Evolutionary conservation across 495 filamentous ascomycete species (phyloP), one percentile per base, ranked within the genome.

Genomic region (Neurospora tetrasperma): DNA sequence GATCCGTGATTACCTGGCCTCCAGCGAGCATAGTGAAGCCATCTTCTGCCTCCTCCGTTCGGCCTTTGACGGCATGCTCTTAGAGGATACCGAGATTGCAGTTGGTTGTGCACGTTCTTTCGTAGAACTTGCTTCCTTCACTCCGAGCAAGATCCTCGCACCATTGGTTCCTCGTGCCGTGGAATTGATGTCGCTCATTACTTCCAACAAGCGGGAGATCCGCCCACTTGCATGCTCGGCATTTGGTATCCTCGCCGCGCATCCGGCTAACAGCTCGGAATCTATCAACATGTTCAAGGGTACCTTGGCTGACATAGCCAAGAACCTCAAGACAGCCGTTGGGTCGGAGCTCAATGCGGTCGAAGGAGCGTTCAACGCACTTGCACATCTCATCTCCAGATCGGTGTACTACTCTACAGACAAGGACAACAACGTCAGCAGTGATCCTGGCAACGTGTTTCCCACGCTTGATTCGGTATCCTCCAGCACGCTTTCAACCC

Each of bases 161-260:
- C 71, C 78, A 4, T 79, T 93, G n/a, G 80, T 86, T 2, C 71
- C 77, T 7, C 85, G 85, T 70, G 80, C 85, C 8, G 74, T 74
- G 6, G 86, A 86, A 72, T 79, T 94, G 18, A 79, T 87, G 68
- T 79, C 84, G n/a, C 80, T 89, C 4, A 83, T 94, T 69, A 85
- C 82, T 48, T 92, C 91, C 40, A 95, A 92, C 82, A 89, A 91
- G 74, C 85, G 87, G 54, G 85, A 88, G 20, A 83, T 90, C 10
- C 86, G 94, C 42, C 81, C 82, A 48, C 82, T 88, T 18, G 88
- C 90, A 9, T 89, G 93, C 40, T 88, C 89, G 69, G 87, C 90
- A 0, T 90, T 95, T 74, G 96, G 96, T 5, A 89, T 98, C 35
- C 81, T 98, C 2, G 89, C 88, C 4, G 90, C 93, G 2, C 90